Percentiles rank a stretch among this genome's conserved stretches.
Conservation (phyloP, 2,329 filamentous ascomycete genomes). For the Trichothecium sympodiale region DNA sequence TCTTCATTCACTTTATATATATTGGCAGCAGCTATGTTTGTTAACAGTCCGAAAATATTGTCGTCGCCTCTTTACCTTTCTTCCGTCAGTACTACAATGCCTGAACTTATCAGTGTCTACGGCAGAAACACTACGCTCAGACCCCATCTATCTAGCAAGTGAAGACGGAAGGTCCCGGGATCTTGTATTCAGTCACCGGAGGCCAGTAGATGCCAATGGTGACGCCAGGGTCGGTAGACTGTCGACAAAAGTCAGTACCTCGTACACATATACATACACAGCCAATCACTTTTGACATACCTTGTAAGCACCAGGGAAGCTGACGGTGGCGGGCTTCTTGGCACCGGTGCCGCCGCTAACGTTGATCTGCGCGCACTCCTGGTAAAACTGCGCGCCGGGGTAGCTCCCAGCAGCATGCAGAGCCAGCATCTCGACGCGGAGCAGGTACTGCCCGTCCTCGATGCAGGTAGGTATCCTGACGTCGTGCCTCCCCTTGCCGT, state of each 20-base stretch:
- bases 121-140: no score
- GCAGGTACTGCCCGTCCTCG: conserved; percentile 44
- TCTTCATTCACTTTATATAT: no score
- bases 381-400: conserved; percentile 34
- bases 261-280: background rate
- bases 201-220: conserved; percentile 16
- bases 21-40: no score
- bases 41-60: no score
- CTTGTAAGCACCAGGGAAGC: conserved; percentile 17
- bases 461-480: conserved; percentile 42
- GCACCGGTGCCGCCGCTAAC: conserved; percentile 19
- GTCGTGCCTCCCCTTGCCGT: conserved; percentile 32
- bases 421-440: conserved; percentile 48
- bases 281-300: conserved; percentile 1
- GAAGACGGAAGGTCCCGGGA: conserved; percentile 15
- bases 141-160: conserved; percentile 8
- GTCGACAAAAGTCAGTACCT: background rate
- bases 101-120: no score
- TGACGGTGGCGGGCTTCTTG: conserved; percentile 14
- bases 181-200: conserved; percentile 12
- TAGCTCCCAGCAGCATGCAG: conserved; percentile 35
- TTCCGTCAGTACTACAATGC: no score
- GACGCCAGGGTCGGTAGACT: conserved; percentile 15
- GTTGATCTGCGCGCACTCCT: conserved; percentile 28
- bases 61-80: no score